Evolutionary conservation across 345 rosid genomes (phyloP), one percentile per base, ranked within the genome.

Genomic region (Gynandropsis gynandra): DNA sequence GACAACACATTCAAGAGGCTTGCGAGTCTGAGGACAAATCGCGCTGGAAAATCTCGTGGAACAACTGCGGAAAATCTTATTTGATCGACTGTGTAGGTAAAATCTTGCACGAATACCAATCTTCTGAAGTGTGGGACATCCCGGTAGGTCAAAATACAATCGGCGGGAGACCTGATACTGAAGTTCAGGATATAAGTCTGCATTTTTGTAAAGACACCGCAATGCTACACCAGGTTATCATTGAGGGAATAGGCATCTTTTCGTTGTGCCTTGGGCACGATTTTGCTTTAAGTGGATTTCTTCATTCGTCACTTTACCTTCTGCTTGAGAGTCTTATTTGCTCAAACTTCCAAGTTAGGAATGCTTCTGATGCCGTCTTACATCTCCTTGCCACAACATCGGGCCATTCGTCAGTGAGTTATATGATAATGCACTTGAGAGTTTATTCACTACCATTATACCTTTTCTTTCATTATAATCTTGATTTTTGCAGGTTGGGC

Each of bases 21-120:
- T 59, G 39, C 47, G 42, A 69, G 1, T 41, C 24, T 68, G 21
- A 58, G 19, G 57, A 65, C 60, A 47, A 61, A 51, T 52, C 71
- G 61, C 38, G 66, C 33, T 90, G 92, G 96, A 72, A 79, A 64
- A 34, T 73, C 59, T 73, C 90, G 50, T 68, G 62, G 62, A 68
- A 42, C 58, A 69, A 60, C 52, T 68, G 66, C 50, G 63, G 62
- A 18, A 80, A 68, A 66, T 58, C 51, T 65, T 72, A 68, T 56
- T 63, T 87, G 67, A 77, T 82, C 48, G 85, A 87, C 51, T 84
- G 89, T 45, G 39, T 82, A 65, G 95, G 95, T 29, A 77, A 82
- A 77, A 79, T 87, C 64, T 76, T 87, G 61, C 96, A 90, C 36
- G 98, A 87, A 57, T 90, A 82, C 74, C 74, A 87, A 46, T 75